Conservation (phyloP, 129 eudicot genomes). For the Sambucus nigra region DNA sequence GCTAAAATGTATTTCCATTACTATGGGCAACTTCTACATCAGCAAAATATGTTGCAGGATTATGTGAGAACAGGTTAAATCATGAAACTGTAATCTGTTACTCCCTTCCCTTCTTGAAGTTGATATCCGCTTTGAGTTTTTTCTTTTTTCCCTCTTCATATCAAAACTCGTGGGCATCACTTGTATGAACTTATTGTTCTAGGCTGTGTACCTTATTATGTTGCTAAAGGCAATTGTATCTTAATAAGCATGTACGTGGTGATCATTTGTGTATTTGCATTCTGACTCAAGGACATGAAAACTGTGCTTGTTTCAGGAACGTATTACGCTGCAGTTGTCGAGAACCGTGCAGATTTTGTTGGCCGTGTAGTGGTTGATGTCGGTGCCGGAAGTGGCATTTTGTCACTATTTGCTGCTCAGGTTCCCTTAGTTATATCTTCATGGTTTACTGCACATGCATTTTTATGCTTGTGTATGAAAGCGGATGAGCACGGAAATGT, state of each 20-base stretch:
- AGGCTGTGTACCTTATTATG: constrained; percentile 11
- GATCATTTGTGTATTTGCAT: neutral
- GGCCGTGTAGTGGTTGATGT: constrained; percentile 97
- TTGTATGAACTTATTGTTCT: neutral
- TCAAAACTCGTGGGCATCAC: neutral
- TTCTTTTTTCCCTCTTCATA: neutral
- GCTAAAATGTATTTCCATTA: constrained; percentile 97
- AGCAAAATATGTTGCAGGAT: constrained; percentile 99
- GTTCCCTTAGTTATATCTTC: constrained; percentile 19
- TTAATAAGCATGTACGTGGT: neutral
- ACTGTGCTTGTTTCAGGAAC: constrained; percentile 44
- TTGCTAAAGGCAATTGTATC: constrained; percentile 3
- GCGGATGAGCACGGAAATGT: neutral
- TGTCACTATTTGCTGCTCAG: constrained; percentile 99
- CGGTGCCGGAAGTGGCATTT: constrained; percentile 98
- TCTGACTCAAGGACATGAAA: constrained; percentile 7
- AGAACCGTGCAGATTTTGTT: constrained; percentile 77
- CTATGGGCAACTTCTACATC: constrained; percentile 89
- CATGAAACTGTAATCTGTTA: constrained; percentile 1
- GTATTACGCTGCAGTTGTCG: constrained; percentile 89
- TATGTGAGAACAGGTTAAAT: constrained; percentile 96
- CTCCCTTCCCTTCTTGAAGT: neutral
- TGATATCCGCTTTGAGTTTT: neutral
- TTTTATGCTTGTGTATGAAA: neutral
- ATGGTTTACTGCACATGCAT: constrained; percentile 1